Conservation (phyloP, 768 basidiomycete genomes). For the Hortiboletus campestris region DNA sequence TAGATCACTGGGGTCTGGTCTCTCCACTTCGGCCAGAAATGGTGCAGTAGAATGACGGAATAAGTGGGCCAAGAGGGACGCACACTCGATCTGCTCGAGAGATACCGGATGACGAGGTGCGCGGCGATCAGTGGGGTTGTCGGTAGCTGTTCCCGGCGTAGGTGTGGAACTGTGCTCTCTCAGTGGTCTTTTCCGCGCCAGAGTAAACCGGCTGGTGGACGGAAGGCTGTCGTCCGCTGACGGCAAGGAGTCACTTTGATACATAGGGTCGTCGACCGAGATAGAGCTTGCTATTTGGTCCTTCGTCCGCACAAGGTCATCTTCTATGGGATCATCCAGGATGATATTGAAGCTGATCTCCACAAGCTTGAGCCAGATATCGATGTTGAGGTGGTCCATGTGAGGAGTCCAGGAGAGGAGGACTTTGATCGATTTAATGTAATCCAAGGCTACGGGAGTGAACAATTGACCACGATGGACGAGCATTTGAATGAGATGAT, state of each 20-base stretch:
- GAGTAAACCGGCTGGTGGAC: conserved; percentile 21
- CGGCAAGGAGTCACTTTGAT: conserved; percentile 32
- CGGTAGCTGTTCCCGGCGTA: conserved; percentile 8
- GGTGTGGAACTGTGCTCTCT: conserved; percentile 25
- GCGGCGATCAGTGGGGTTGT: conserved; percentile 24
- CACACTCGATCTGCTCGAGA: conserved; percentile 70
- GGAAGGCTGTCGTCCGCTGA: conserved; percentile 33
- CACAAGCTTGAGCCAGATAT: conserved; percentile 65
- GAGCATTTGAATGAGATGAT: conserved; percentile 63
- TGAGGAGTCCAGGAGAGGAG: conserved; percentile 71
- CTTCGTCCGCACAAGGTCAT: conserved; percentile 26
- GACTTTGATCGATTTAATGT: conserved; percentile 70
- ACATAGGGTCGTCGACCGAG: conserved; percentile 29
- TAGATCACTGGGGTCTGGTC: conserved; percentile 19
- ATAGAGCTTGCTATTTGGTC: conserved; percentile 19
- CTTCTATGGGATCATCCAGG: conserved; percentile 54
- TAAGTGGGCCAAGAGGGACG: conserved; percentile 59
- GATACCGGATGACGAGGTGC: conserved; percentile 35
- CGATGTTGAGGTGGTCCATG: conserved; percentile 67
- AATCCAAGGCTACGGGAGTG: conserved; percentile 69
- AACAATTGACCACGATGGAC: conserved; percentile 53
- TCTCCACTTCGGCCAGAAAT: conserved; percentile 43
- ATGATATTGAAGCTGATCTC: conserved; percentile 77
- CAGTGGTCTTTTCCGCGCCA: conserved; percentile 25
- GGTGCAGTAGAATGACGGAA: conserved; percentile 59